These are phyloP conservation scores for Dichotomocladium elegans DNA, from an alignment of 371 early-diverging fungal species.

Conservation along the genomic window DNA sequence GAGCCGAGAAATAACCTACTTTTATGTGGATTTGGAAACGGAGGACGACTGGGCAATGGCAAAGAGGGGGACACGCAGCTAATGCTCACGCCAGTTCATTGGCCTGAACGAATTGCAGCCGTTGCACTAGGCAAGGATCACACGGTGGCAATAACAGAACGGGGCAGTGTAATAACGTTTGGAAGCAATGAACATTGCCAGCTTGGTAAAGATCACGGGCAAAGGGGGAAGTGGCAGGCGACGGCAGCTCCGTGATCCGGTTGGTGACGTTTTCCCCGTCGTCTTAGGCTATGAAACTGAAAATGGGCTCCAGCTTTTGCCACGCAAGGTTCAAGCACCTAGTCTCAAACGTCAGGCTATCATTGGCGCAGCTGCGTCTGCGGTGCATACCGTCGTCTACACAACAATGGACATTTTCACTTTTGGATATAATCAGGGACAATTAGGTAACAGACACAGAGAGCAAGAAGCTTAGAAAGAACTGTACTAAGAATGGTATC, in stretches of 20 bases:
- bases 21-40: conserved; percentile 70
- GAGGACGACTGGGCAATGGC: conserved; percentile 69
- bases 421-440: conserved; percentile 76
- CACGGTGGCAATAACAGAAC: conserved; percentile 57
- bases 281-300: conserved; percentile 50
- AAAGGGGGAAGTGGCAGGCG: not conserved
- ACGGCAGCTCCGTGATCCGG: not conserved
- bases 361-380: conserved; percentile 68
- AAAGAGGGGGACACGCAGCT: conserved; percentile 53
- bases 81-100: conserved; percentile 45
- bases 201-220: conserved; percentile 40
- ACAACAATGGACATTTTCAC: conserved; percentile 59
- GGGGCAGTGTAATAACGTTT: conserved; percentile 49
- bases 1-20: conserved; percentile 43
- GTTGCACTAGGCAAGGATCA: conserved; percentile 75
- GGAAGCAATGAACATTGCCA: conserved; percentile 68
- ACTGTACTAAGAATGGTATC: not conserved
- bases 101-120: conserved; percentile 43
- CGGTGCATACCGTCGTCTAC: conserved; percentile 65
- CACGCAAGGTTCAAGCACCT: conserved; percentile 52
- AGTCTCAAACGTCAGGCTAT: conserved; percentile 53
- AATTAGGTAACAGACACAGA: conserved; percentile 47
- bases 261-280: not conserved
- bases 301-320: conserved; percentile 43
- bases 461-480: not conserved